Conservation (phyloP, 2,329 filamentous ascomycete genomes). For the Graphilbum fragrans region DNA sequence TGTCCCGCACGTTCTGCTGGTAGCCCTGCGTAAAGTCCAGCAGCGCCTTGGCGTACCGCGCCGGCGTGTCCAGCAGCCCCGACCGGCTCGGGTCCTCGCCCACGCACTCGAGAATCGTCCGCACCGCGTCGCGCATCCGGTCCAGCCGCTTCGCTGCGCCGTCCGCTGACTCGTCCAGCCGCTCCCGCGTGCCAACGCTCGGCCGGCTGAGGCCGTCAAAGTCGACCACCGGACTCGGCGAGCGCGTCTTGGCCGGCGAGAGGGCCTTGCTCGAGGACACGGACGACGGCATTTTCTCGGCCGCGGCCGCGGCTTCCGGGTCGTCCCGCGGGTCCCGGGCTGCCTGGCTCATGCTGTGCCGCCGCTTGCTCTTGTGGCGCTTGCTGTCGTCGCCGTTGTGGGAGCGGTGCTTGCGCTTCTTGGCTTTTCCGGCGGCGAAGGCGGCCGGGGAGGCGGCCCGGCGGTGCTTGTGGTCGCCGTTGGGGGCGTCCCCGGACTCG, state of each 20-base stretch:
- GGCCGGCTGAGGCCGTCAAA: slow-evolving; percentile 50
- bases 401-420: too few species aligned
- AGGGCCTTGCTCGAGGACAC: too few species aligned
- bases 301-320: slow-evolving; percentile 16
- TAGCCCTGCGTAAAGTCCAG: slow-evolving; percentile 95
- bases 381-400: too few species aligned
- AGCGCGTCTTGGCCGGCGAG: slow-evolving; percentile 26
- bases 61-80: slow-evolving; percentile 56
- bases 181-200: slow-evolving; percentile 50
- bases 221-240: slow-evolving; percentile 46
- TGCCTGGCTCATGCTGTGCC: slow-evolving; percentile 45
- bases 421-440: too few species aligned
- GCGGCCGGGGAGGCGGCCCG: too few species aligned
- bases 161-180: slow-evolving; percentile 43
- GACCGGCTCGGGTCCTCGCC: slow-evolving; percentile 57
- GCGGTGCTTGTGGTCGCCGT: too few species aligned
- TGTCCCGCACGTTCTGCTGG: slow-evolving; percentile 82
- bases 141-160: slow-evolving; percentile 39
- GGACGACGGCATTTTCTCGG: not conserved
- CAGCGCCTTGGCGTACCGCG: slow-evolving; percentile 89
- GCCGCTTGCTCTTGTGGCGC: too few species aligned
- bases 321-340: slow-evolving; percentile 48
- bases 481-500: too few species aligned
- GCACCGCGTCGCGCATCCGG: slow-evolving; percentile 49
- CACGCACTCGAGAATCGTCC: slow-evolving; percentile 55